These are phyloP conservation scores for Venturia effusa DNA, from an alignment of 2,329 filamentous ascomycete species.

Conservation along the genomic window DNA sequence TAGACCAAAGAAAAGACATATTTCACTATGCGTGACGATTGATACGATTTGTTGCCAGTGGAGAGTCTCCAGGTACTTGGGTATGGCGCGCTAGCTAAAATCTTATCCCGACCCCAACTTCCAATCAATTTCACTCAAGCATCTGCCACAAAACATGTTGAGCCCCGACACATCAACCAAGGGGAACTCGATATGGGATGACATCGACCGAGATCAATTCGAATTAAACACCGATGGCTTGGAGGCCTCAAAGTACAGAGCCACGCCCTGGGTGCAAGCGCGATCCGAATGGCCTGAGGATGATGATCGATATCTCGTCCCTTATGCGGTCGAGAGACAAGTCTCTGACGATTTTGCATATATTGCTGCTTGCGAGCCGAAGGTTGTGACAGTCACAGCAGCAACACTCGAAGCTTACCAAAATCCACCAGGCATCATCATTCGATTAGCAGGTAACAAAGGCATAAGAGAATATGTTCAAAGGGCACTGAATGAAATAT, in stretches of 20 bases:
- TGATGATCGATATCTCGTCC: not conserved
- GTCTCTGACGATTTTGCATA: slow-evolving; percentile 2
- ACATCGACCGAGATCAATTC: not conserved
- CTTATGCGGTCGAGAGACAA: not conserved
- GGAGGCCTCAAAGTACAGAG: not conserved
- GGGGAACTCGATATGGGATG: slow-evolving; percentile 1
- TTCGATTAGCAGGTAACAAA: slow-evolving; percentile 5
- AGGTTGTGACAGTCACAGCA: slow-evolving; percentile 2
- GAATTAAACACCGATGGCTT: not conserved
- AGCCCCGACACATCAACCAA: not conserved
- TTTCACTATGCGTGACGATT: not conserved
- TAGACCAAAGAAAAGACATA: not conserved
- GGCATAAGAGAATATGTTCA: slow-evolving; percentile 6
- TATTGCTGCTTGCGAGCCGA: slow-evolving; percentile 4
- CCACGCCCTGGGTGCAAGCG: not conserved
- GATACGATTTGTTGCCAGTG: not conserved
- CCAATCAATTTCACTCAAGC: not conserved
- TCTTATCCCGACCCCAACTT: not conserved
- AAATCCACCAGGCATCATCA: not conserved
- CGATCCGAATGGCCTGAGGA: not conserved
- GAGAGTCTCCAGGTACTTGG: not conserved
- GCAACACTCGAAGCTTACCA: not conserved
- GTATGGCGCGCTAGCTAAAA: not conserved
- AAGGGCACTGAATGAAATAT: not conserved
- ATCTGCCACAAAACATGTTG: not conserved